Conservation (phyloP, 2,329 filamentous ascomycete genomes). For the Pseudomassariella vexata region DNA sequence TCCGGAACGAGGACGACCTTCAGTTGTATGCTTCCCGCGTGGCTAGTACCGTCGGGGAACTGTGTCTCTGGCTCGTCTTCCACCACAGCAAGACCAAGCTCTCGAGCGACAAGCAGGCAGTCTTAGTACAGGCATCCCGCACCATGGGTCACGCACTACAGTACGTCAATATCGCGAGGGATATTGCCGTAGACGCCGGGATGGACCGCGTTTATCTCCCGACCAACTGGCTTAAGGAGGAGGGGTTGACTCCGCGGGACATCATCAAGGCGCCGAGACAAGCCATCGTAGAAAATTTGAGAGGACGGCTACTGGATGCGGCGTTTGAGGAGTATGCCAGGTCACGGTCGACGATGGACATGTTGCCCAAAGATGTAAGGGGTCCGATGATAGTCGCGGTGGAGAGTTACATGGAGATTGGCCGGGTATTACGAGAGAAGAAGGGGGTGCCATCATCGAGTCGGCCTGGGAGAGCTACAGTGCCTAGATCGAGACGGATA, state of each 20-base stretch:
- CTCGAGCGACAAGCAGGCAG: constrained; percentile 23
- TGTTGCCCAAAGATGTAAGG: constrained; percentile 53
- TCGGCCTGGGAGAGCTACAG: constrained; percentile 19
- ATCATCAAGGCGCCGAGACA: constrained; percentile 45
- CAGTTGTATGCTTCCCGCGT: constrained; percentile 61
- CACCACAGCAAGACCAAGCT: constrained; percentile 39
- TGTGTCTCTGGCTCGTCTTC: constrained; percentile 63
- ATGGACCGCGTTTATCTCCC: constrained; percentile 67
- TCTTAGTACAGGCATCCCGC: constrained; percentile 50
- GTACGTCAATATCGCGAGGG: constrained; percentile 71
- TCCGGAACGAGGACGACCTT: constrained; percentile 52
- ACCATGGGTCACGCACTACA: constrained; percentile 71
- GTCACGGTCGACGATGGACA: constrained; percentile 51
- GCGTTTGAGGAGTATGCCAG: constrained; percentile 56
- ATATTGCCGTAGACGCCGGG: constrained; percentile 61
- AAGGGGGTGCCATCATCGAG: constrained; percentile 13
- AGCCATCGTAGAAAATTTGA: constrained; percentile 40
- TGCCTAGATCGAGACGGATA: constrained; percentile 20
- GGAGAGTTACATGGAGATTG: constrained; percentile 74
- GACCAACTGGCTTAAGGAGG: constrained; percentile 54
- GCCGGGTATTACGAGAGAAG: constrained; percentile 47
- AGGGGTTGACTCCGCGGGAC: constrained; percentile 45
- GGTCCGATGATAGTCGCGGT: constrained; percentile 64
- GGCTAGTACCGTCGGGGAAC: constrained; percentile 65
- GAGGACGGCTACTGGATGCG: constrained; percentile 48